Conservation (phyloP, 2,329 filamentous ascomycete species). For the Phyllosticta paracitricarpa region DNA sequence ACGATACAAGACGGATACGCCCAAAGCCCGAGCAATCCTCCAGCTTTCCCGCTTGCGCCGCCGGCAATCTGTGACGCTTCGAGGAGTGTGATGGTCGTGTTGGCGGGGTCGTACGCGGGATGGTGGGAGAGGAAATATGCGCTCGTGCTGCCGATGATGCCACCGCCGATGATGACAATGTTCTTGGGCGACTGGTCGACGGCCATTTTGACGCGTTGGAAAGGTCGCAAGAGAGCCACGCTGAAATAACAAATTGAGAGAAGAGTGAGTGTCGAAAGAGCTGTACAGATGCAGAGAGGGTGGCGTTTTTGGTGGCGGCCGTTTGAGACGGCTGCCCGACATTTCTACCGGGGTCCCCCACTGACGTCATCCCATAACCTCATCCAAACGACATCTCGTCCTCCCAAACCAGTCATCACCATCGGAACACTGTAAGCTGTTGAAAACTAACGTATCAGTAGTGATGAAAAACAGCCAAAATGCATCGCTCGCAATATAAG, state of each 20-base stretch:
- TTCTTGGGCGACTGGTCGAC: conserved; percentile 4
- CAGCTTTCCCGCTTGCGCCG: conserved; percentile 91
- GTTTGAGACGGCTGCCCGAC: too few relatives aligned
- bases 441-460: too few relatives aligned
- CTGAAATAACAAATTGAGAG: not conserved
- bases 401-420: too few relatives aligned
- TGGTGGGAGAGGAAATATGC: conserved; percentile 89
- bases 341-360: too few relatives aligned
- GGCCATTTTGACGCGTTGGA: not conserved
- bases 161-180: conserved; percentile 41
- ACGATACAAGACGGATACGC: conserved; percentile 81
- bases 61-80: conserved; percentile 79
- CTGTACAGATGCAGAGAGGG: too few relatives aligned
- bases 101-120: conserved; percentile 62
- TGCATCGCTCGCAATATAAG: too few relatives aligned
- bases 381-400: too few relatives aligned
- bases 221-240: not conserved
- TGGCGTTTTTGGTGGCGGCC: too few relatives aligned
- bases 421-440: too few relatives aligned
- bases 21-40: conserved; percentile 82
- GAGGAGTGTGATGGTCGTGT: conserved; percentile 72
- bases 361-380: too few relatives aligned
- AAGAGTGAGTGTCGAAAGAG: too few relatives aligned
- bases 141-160: conserved; percentile 84
- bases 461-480: too few relatives aligned